phyloP scores from a whole-genome alignment of 768 basidiomycete genomes.

The Tulasnella sp. region DNA sequence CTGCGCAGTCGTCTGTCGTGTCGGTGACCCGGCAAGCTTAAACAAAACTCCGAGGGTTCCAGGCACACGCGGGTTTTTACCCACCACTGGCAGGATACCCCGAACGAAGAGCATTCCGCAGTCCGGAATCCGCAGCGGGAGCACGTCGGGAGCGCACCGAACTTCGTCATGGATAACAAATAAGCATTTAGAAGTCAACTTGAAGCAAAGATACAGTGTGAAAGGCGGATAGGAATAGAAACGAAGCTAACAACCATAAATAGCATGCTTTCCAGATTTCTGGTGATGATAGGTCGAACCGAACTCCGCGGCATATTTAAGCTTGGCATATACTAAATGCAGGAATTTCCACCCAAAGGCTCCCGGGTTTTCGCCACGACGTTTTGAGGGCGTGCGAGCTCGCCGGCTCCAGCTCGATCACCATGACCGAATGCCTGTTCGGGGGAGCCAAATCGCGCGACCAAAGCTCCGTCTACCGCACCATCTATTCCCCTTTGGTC shows the following conservation, averaged over 20 bases:
- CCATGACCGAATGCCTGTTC: background rate
- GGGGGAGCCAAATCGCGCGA: background rate
- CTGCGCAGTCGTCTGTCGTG: background rate
- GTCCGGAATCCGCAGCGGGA: background rate
- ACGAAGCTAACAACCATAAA: background rate
- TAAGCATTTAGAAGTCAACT: background rate
- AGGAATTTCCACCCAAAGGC: background rate
- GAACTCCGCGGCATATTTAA: background rate
- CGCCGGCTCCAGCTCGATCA: background rate
- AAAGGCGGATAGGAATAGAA: background rate
- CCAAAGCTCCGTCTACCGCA: background rate
- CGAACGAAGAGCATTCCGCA: background rate
- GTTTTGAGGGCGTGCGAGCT: background rate
- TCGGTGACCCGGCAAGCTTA: background rate
- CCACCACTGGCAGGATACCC: background rate
- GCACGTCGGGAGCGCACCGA: background rate
- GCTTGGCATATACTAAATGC: background rate
- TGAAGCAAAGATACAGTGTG: background rate
- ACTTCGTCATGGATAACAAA: background rate
- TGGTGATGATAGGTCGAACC: background rate
- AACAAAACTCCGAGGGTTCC: background rate
- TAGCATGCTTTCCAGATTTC: background rate
- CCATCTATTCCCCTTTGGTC: background rate
- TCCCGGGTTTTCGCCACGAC: background rate
- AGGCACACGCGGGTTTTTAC: background rate